These are phyloP conservation scores for Hypoxylon lienhwacheense DNA, from an alignment of 495 filamentous ascomycete genomes.

Conservation along the genomic window DNA sequence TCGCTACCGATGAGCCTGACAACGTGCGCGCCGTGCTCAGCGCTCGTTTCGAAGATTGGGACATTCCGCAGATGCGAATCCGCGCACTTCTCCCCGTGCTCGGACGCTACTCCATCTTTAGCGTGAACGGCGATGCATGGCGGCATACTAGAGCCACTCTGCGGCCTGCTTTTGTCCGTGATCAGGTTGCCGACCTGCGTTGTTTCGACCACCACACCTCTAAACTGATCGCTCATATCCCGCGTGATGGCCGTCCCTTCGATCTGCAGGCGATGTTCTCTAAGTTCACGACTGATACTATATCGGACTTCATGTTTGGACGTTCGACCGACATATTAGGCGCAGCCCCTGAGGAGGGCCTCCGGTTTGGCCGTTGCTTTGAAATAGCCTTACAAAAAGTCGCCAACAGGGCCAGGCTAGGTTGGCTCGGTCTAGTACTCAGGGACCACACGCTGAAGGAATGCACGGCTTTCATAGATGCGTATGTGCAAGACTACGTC, in stretches of 20 bases:
- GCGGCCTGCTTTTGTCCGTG: constrained; percentile 51
- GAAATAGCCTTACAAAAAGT: constrained; percentile 42
- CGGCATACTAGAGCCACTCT: constrained; percentile 51
- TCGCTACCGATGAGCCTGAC: constrained; percentile 68
- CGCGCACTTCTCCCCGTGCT: constrained; percentile 39
- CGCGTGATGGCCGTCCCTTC: constrained; percentile 47
- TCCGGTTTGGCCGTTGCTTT: constrained; percentile 45
- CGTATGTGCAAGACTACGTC: constrained; percentile 49
- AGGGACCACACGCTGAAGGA: constrained; percentile 52
- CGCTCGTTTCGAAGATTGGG: constrained; percentile 62
- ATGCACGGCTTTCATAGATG: constrained; percentile 46
- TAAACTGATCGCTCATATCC: constrained; percentile 53
- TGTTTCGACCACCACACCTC: constrained; percentile 61
- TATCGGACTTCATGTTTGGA: constrained; percentile 66
- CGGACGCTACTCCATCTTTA: constrained; percentile 62
- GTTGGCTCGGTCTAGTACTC: constrained; percentile 55
- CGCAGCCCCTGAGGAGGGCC: constrained; percentile 37
- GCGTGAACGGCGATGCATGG: constrained; percentile 69
- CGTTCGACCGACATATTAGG: constrained; percentile 44
- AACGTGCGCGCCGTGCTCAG: constrained; percentile 71
- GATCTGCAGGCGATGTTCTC: constrained; percentile 65
- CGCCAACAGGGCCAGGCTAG: constrained; percentile 54
- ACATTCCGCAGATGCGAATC: constrained; percentile 40
- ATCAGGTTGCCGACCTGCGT: constrained; percentile 54
- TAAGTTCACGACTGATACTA: constrained; percentile 64